Evolutionary conservation across 2,329 filamentous ascomycete genomes (phyloP), one percentile per base, ranked within the genome.

Genomic region (Penicillium brevicompactum): DNA sequence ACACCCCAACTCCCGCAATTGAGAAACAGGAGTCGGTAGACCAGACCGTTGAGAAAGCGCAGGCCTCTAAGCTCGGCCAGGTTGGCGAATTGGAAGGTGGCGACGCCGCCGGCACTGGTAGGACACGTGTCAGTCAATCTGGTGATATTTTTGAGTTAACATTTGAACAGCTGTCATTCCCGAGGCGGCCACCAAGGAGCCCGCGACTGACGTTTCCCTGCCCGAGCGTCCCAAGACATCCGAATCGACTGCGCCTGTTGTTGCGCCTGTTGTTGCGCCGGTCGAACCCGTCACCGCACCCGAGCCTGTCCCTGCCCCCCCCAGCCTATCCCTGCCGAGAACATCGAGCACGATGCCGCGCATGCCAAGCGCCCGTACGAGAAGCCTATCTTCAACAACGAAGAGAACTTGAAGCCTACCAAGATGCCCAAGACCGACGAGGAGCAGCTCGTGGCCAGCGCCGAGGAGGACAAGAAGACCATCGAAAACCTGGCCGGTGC

Each of bases 291-390:
- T 27, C 24, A 8, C 24, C 24, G 24, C 24, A 27, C 24, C 24
- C 24, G 3, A 27, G 24, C 24, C 24, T 8, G 24, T 27, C 24
- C 24, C n/a, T 41, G 49, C 44, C 6, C 49, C 6, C 49, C 56
- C 18, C 47, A 46, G 14, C 31, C 55, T 14, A 37, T 51, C n/a
- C 44, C 47, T 9, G 44, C 16, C 38, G n/a, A n/a, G 18, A 21
- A 8, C 38, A 11, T 27, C 21, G 65, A 70, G 44, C 57, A 30
- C 45, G 50, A 62, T 14, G 64, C 61, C 21, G 53, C 58, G 9
- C 69, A 73, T 40, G 44, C 55, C 32, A 74, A 74, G 67, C 70
- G 72, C 22, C 69, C 72, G n/a, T 70, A 73, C 48, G 71, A 74
- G 60, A 71, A 61, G 47, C 67, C 67, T 37, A 54, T 67, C 44